Percentiles rank a stretch among this genome's conserved stretches.
Evolutionary conservation across 495 filamentous ascomycete genomes (phyloP).

Genomic region (Choiromyces venosus): DNA sequence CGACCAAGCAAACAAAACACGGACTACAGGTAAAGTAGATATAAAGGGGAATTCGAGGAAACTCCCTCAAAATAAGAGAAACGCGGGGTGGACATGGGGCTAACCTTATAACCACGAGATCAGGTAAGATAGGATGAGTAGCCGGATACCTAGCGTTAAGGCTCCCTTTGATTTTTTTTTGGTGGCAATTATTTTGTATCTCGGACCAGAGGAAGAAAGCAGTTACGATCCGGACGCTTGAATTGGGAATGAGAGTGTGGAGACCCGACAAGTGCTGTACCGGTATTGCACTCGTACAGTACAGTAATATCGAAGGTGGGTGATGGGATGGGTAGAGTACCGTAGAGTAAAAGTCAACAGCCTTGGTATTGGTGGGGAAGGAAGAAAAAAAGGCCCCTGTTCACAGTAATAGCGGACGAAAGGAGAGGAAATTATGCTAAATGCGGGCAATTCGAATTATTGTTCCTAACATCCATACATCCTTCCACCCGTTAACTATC

Average conservation of each 20-base stretch:
- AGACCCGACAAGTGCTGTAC: background rate
- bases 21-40: background rate
- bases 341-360: slow-evolving; percentile 7
- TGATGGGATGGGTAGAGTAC: background rate
- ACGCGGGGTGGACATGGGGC: background rate
- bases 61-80: background rate
- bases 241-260: background rate
- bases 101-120: slow-evolving; percentile 2
- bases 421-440: slow-evolving; percentile 6
- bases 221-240: background rate
- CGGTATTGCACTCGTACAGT: no score
- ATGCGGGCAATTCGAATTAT: background rate
- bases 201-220: background rate
- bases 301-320: slow-evolving; percentile 8
- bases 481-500: background rate
- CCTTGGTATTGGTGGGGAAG: slow-evolving; percentile 3
- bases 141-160: background rate
- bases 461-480: background rate
- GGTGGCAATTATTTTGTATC: no score
- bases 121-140: background rate
- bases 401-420: slow-evolving; percentile 6
- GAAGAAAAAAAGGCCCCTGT: no score
- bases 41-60: background rate
- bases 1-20: slow-evolving; percentile 1
- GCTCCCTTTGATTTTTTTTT: background rate